A percentile compares a stretch with the other conserved stretches of the same genome.
phyloP scores from a whole-genome alignment of 2,329 filamentous ascomycete genomes.

The Emericellopsis cladophorae region DNA sequence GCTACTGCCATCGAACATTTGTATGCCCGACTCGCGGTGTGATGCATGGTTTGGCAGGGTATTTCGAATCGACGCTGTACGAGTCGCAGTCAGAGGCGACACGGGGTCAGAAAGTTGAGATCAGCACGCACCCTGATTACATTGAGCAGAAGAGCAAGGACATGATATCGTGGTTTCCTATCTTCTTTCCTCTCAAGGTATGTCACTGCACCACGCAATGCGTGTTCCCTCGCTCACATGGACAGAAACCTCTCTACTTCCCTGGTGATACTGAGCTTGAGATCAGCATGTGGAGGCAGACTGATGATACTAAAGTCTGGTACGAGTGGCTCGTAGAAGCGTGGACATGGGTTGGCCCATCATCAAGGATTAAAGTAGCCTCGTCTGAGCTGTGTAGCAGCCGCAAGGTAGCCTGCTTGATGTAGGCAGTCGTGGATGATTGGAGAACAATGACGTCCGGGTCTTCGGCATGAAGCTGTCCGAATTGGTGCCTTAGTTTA shows the following conservation, averaged over 20 bases:
- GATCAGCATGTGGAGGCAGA: constrained; percentile 91
- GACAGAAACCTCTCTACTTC: constrained; percentile 69
- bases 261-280: constrained; percentile 77
- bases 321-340: constrained; percentile 96
- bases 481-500: not conserved
- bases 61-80: constrained; percentile 96
- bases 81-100: constrained; percentile 29
- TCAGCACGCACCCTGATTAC: constrained; percentile 84
- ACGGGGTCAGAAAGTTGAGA: constrained; percentile 51
- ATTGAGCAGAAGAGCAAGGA: constrained; percentile 90
- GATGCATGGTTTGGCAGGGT: constrained; percentile 83
- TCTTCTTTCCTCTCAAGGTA: constrained; percentile 93
- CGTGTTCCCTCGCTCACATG: constrained; percentile 3
- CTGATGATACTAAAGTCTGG: constrained; percentile 92
- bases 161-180: constrained; percentile 99
- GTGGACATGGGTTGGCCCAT: constrained; percentile 52
- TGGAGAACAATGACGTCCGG: too few species aligned
- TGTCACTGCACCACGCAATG: constrained; percentile 13
- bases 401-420: constrained; percentile 56
- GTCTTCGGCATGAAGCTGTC: too few species aligned
- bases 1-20: constrained; percentile 70
- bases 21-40: constrained; percentile 67
- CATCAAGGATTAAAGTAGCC: constrained; percentile 51
- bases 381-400: constrained; percentile 57
- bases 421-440: constrained; percentile 28